These are phyloP conservation scores for Coemansia sp. DNA, from an alignment of 192 early-diverging fungal species.

Conservation along the genomic window DNA sequence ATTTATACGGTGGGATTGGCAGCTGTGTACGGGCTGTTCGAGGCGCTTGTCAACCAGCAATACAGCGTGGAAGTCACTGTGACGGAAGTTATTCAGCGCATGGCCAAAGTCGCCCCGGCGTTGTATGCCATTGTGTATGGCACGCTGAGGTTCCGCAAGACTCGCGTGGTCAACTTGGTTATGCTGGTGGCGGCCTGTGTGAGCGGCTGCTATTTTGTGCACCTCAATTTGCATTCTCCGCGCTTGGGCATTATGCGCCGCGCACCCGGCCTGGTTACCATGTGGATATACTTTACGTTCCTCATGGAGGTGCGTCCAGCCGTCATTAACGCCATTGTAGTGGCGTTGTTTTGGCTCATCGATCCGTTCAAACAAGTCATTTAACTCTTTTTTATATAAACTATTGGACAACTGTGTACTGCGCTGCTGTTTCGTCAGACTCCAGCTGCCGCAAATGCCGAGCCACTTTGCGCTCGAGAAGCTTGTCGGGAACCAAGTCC, in stretches of 20 bases:
- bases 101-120: constrained; percentile 39
- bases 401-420: constrained; percentile 37
- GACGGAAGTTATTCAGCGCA: constrained; percentile 24
- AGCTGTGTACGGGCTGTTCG: constrained; percentile 42
- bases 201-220: constrained; percentile 62
- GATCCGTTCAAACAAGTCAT: constrained; percentile 30
- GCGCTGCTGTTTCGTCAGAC: constrained; percentile 26
- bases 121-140: constrained; percentile 61
- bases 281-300: constrained; percentile 60
- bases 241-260: constrained; percentile 70
- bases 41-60: constrained; percentile 52
- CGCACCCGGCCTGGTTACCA: constrained; percentile 67
- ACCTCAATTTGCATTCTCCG: constrained; percentile 62
- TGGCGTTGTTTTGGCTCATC: constrained; percentile 31
- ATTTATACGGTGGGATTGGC: constrained; percentile 38
- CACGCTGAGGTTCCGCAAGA: constrained; percentile 56
- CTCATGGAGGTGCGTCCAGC: constrained; percentile 42
- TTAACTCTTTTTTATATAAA: background rate
- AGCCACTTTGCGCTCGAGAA: constrained; percentile 52
- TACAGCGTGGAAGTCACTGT: constrained; percentile 38
- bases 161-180: constrained; percentile 45
- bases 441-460: constrained; percentile 42
- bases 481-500: constrained; percentile 45
- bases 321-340: constrained; percentile 28
- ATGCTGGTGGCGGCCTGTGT: constrained; percentile 54